A percentile compares a stretch with the other conserved stretches of the same genome.
Conservation (phyloP, 805 yeast species). For the Saturnispora gosingensis region DNA sequence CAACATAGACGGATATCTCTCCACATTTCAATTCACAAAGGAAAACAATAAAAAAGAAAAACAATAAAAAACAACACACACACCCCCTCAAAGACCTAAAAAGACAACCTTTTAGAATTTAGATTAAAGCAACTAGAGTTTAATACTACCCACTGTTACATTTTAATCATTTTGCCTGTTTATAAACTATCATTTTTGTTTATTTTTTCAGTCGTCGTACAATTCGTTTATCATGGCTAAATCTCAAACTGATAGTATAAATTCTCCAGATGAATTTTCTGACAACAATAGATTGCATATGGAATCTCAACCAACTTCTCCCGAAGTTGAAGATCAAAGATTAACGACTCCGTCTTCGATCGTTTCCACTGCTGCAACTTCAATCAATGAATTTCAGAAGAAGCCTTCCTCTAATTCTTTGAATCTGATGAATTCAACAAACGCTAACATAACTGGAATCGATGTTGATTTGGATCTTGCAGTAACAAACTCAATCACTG, state of each 20-base stretch:
- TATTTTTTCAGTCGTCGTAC: not conserved
- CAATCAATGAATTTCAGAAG: slow-evolving; percentile 2
- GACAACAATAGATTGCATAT: slow-evolving; percentile 13
- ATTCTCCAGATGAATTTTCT: slow-evolving; percentile 14
- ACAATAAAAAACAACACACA: not conserved
- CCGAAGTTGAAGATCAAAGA: slow-evolving; percentile 25
- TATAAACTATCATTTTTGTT: not conserved
- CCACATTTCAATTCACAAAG: slow-evolving; percentile 19
- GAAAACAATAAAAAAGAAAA: not conserved
- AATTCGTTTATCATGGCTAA: slow-evolving; percentile 3
- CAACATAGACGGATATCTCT: slow-evolving; percentile 31
- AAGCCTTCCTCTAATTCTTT: not conserved
- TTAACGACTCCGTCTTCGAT: slow-evolving; percentile 36
- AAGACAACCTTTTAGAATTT: not conserved
- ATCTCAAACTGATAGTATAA: slow-evolving; percentile 11
- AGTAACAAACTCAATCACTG: not conserved
- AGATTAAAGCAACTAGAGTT: not conserved
- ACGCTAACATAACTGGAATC: slow-evolving; percentile 5
- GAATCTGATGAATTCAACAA: slow-evolving; percentile 6
- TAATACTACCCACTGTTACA: not conserved
- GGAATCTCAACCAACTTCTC: slow-evolving; percentile 23
- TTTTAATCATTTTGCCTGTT: slow-evolving; percentile 1
- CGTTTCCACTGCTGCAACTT: slow-evolving; percentile 7
- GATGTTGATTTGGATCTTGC: slow-evolving; percentile 2
- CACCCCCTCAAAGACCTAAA: not conserved